phyloP scores from a whole-genome alignment of 768 basidiomycete genomes.

The Sarcomyxa edulis region DNA sequence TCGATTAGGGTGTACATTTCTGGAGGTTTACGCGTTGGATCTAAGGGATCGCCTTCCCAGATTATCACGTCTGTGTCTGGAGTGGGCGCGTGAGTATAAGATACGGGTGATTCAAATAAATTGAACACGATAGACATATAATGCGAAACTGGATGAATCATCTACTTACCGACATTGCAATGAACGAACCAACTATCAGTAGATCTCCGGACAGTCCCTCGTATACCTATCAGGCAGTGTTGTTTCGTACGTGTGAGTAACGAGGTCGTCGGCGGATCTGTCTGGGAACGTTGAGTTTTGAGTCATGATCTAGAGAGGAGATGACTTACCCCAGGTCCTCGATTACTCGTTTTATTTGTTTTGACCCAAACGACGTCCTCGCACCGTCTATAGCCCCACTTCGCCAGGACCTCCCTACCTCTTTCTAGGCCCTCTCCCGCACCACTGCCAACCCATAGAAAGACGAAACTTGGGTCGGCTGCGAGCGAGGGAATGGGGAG shows the following conservation, averaged over 20 bases:
- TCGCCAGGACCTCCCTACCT: slow-evolving; percentile 84
- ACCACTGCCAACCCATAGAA: slow-evolving; percentile 94
- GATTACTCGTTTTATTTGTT: slow-evolving; percentile 71
- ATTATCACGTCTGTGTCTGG: slow-evolving; percentile 94
- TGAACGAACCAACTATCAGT: slow-evolving; percentile 97
- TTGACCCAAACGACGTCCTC: slow-evolving; percentile 99
- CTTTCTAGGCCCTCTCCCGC: slow-evolving; percentile 87
- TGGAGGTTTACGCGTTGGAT: slow-evolving; percentile 85
- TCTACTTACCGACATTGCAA: slow-evolving; percentile 84
- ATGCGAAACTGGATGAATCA: slow-evolving; percentile 6
- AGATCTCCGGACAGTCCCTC: slow-evolving; percentile 91
- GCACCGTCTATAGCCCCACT: slow-evolving; percentile 92
- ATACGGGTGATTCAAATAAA: slow-evolving; percentile 1
- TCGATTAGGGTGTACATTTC: slow-evolving; percentile 96
- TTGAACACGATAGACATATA: slow-evolving; percentile 6
- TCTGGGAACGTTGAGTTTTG: slow-evolving; percentile 34
- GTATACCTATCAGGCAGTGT: slow-evolving; percentile 95
- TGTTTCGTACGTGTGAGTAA: slow-evolving; percentile 89
- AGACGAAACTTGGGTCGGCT: slow-evolving; percentile 89
- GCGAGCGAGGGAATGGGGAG: slow-evolving; percentile 80
- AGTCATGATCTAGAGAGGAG: background rate
- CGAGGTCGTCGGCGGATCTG: slow-evolving; percentile 81
- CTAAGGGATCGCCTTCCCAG: slow-evolving; percentile 87
- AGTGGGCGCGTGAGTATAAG: background rate
- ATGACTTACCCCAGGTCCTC: slow-evolving; percentile 66